Evolutionary conservation across 352 stramenopile genomes (phyloP), one percentile per base, ranked within the genome.

Genomic region (Phytophthora europaea): DNA sequence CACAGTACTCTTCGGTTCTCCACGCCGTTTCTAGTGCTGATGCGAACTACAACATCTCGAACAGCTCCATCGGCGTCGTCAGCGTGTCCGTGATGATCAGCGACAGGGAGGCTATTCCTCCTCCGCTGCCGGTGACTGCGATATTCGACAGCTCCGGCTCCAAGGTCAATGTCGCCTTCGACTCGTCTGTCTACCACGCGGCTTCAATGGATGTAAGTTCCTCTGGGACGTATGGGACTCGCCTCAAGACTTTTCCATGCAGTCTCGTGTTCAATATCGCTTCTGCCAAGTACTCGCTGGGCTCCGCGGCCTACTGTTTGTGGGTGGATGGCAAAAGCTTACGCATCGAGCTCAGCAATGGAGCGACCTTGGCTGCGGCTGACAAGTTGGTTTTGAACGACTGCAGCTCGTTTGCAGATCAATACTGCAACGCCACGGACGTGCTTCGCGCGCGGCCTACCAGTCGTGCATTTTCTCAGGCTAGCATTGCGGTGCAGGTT

Each of bases 151-250:
- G 59, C 8, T 80, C 85, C 0, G 86, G 86, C 10, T 78, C 87
- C 0, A 87, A 83, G 8, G 58, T 95, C 9, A 61, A 82, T n/a
- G 64, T 93, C 20, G 60, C 55, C 1, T 94, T 95, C 15, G 86
- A 93, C 72, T 93, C 85, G 10, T 72, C 54, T 0, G 86, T 95
- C 9, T 95, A 82, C 56, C 88, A 94, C 43, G 84, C 80, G 0
- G 83, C 80, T 9, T 84, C 88, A 0, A 95, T 95, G 88, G 52
- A 72, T 8, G 70, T 91, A 7, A 73, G 70, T 4, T 43, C 60
- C 3, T 73, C 63, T n/a, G 58, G 57, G 0, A 38, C 48, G 0
- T 90, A 84, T 51, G 51, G 79, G 10, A 82, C 80, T 16, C 72
- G 61, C 6, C 38, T 84, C 56, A 84, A 81, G 64, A 72, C 75